These are phyloP conservation scores for Russula vinacea DNA, from an alignment of 768 basidiomycete species.

Conservation along the genomic window DNA sequence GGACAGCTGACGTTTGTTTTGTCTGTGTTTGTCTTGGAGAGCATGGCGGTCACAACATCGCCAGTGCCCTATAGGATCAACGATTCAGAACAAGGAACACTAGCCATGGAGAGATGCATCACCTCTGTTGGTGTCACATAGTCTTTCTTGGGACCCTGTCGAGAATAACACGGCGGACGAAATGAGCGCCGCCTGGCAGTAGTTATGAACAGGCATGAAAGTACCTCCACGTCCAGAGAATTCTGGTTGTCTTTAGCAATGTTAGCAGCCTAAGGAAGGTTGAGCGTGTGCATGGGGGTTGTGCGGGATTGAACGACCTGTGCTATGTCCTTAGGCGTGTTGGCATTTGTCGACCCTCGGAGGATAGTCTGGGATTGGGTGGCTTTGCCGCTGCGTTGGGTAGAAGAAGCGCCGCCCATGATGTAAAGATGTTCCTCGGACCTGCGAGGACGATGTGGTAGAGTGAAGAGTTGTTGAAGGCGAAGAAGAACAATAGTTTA, in stretches of 20 bases:
- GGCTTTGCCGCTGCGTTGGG: constrained; percentile 19
- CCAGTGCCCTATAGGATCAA: background rate
- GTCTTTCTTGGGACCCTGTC: constrained; percentile 12
- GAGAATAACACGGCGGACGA: background rate
- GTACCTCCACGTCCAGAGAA: constrained; percentile 10
- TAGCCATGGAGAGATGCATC: background rate
- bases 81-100: background rate
- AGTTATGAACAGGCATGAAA: background rate
- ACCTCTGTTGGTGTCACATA: constrained; percentile 4
- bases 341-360: constrained; percentile 14
- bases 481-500: background rate
- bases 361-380: constrained; percentile 13
- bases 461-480: constrained; percentile 18
- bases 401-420: constrained; percentile 27
- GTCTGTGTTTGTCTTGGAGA: background rate
- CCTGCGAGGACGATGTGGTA: constrained; percentile 25
- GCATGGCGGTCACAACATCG: background rate
- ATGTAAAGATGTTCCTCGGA: constrained; percentile 21
- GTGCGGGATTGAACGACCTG: constrained; percentile 18
- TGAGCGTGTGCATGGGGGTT: background rate
- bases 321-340: constrained; percentile 13
- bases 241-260: constrained; percentile 11
- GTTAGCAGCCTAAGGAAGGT: constrained; percentile 17
- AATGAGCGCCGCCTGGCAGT: constrained; percentile 2
- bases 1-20: constrained; percentile 19